Base-by-base conservation (phyloP, 176 grass and related monocot genomes). In the Melocanna baccifera region DNA sequence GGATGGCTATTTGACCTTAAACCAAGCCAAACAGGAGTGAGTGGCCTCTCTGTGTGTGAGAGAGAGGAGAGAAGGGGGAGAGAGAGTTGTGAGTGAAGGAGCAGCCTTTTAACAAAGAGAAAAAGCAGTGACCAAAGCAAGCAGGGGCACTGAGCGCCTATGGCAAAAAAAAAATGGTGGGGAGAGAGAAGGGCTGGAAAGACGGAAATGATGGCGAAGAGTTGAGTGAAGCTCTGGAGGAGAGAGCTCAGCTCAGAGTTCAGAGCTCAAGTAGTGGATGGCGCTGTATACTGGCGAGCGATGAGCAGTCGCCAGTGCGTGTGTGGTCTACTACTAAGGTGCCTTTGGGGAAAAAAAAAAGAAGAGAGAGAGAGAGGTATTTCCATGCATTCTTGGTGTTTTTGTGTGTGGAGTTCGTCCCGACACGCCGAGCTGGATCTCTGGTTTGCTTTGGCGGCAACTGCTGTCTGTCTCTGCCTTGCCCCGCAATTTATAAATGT, bases 21-120 rank as follows among this genome's bases (percentile, higher is more conserved):
- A 47, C 36, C 11, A 40, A 22, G 26, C 80, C 25, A 36, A 32
- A 47, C 23, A 48, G 52, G 20, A 68, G 45, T 7, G 22, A 80
- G 42, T 23, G 62, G n/a, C 26, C 26, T 62, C 2, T 63, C 5
- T 16, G 12, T 10, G 3, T 4, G 16, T 7, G 42, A 2, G 42
- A 22, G 37, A 7, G 3, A 29, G 16, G 9, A 30, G 7, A 5
- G 2, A 12, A 5, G 29, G 19, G 22, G 56, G 80, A 12, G 56
- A 20, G 62, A 3, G 30, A n/a, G 14, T 0, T 22, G 80, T 10
- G 51, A 22, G 30, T 3, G 71, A 75, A 30, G 36, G 75, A 79
- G 87, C 79, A 83, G 75, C 87, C 77, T 86, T 89, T 88, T 86
- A 86, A 81, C 52, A 85, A 85, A 92, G 86, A 78, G 82, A 0